Evolutionary conservation across 2,329 filamentous ascomycete genomes (phyloP).

Genomic region (Hypoxylon sp.): DNA sequence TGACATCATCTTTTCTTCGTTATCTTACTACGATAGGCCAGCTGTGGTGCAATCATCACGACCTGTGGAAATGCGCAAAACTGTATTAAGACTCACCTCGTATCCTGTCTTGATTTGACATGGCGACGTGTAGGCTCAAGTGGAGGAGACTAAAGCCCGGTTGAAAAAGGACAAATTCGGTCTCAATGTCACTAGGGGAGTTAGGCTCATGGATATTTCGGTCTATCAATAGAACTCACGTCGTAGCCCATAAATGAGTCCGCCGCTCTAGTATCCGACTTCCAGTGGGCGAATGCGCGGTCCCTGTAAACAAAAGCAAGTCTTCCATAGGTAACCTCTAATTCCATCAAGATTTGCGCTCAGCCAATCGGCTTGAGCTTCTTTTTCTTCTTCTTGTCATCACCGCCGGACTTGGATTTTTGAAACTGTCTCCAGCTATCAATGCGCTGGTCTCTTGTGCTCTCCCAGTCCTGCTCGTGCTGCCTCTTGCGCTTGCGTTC

Average conservation of each 20-base stretch:
- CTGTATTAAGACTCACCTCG: conserved; percentile 38
- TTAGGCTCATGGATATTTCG: conserved; percentile 53
- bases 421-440: conserved; percentile 94
- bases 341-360: conserved; percentile 35
- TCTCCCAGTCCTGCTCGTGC: conserved; percentile 95
- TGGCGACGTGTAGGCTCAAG: not conserved
- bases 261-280: conserved; percentile 18
- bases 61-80: conserved; percentile 15
- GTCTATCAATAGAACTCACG: conserved; percentile 55
- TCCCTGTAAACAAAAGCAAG: conserved; percentile 12
- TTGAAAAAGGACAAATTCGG: conserved; percentile 22
- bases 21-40: conserved; percentile 13
- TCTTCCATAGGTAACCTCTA: not conserved
- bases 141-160: conserved; percentile 12
- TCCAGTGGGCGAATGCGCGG: conserved; percentile 14
- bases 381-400: conserved; percentile 75
- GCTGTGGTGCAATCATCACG: conserved; percentile 37
- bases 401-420: conserved; percentile 72
- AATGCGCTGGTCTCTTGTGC: conserved; percentile 89
- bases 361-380: conserved; percentile 75
- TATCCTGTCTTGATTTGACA: conserved; percentile 6
- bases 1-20: not conserved
- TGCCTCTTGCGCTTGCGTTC: conserved; percentile 87
- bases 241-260: conserved; percentile 39
- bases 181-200: conserved; percentile 51